phyloP scores from a whole-genome alignment of 495 filamentous ascomycete species.

The Annulohypoxylon nitens region DNA sequence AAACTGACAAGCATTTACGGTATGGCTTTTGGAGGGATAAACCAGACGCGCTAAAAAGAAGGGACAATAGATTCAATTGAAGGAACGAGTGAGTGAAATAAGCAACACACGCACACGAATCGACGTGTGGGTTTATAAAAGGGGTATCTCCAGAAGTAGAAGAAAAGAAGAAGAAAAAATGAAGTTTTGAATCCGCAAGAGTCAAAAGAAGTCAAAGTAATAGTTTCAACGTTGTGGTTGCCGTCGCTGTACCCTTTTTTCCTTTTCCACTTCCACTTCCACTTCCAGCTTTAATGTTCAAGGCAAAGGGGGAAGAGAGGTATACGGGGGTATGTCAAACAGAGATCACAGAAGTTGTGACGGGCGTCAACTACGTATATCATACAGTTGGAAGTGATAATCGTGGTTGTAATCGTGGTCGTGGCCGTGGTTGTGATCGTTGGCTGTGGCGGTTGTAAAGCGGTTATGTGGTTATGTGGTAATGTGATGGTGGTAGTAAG shows the following conservation, averaged over 20 bases:
- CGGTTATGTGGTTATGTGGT: constrained; percentile 9
- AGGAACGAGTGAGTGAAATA: constrained; percentile 51
- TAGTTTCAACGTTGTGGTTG: constrained; percentile 3
- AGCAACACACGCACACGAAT: constrained; percentile 51
- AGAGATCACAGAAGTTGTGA: constrained; percentile 34
- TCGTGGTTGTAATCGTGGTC: not conserved
- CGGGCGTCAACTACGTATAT: constrained; percentile 20
- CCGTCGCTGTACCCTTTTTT: constrained; percentile 6
- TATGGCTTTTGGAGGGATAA: constrained; percentile 29
- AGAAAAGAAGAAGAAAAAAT: constrained; percentile 13
- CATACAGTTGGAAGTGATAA: constrained; percentile 10
- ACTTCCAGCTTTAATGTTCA: constrained; percentile 2
- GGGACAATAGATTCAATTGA: constrained; percentile 48
- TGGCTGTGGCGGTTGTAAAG: not conserved
- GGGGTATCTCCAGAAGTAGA: constrained; percentile 50
- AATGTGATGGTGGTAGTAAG: not conserved
- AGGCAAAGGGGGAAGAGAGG: constrained; percentile 1
- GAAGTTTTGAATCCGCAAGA: constrained; percentile 27
- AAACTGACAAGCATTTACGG: constrained; percentile 43
- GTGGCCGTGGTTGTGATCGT: not conserved
- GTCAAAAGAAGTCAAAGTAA: constrained; percentile 27
- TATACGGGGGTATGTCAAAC: constrained; percentile 1
- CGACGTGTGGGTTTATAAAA: constrained; percentile 52
- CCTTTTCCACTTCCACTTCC: constrained; percentile 7
- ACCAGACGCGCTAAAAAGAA: constrained; percentile 40